Evolutionary conservation across 805 yeast species (phyloP).

Genomic region (Kockiozyma suomiensis): DNA sequence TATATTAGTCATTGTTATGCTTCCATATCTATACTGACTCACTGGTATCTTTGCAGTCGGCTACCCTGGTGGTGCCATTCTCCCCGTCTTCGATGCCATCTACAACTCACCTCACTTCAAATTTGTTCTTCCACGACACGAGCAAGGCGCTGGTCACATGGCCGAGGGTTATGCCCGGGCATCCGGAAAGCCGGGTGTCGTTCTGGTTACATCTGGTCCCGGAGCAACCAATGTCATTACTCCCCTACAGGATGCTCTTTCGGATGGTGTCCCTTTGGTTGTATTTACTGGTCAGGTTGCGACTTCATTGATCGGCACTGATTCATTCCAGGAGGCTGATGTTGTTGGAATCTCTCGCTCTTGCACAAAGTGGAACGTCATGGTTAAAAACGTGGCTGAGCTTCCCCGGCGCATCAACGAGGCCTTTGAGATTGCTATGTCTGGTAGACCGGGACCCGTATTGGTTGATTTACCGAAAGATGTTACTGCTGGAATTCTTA

Average conservation of each 20-base stretch:
- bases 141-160: conserved; percentile 99
- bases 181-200: conserved; percentile 95
- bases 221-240: conserved; percentile 98
- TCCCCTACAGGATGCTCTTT: conserved; percentile 97
- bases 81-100: conserved; percentile 97
- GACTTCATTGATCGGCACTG: conserved; percentile 94
- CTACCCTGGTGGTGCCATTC: conserved; percentile 98
- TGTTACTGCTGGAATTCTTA: conserved; percentile 89
- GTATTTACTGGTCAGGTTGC: conserved; percentile 98
- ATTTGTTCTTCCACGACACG: conserved; percentile 93
- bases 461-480: conserved; percentile 97
- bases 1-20: background rate
- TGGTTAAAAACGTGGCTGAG: conserved; percentile 94
- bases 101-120: conserved; percentile 86
- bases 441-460: conserved; percentile 98
- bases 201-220: conserved; percentile 97
- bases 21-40: background rate
- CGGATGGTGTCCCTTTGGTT: conserved; percentile 96
- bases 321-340: conserved; percentile 99
- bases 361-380: conserved; percentile 98
- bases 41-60: conserved; percentile 53
- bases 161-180: conserved; percentile 99
- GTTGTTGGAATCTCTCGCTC: conserved; percentile 95
- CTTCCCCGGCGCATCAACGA: conserved; percentile 94
- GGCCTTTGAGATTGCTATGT: conserved; percentile 94